Conservation (phyloP, 1,139 yeast species). For the Hemisphaericaspora subhashii region DNA sequence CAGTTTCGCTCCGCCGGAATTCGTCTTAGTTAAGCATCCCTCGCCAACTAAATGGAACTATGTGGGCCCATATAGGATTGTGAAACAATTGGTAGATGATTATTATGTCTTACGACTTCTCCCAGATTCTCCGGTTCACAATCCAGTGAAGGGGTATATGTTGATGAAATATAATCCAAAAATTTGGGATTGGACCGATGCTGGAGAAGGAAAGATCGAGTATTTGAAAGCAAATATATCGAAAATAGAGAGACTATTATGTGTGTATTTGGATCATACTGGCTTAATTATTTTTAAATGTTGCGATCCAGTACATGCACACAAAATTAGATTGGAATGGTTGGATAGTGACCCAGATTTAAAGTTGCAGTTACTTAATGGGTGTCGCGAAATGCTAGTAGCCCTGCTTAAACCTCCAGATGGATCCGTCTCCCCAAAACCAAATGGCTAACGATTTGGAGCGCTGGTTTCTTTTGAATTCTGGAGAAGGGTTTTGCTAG, state of each 20-base stretch:
- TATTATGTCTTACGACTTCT: background rate
- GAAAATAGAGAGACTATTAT: background rate
- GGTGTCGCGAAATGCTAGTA: background rate
- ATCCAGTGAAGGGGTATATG: background rate
- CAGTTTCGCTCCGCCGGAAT: no score
- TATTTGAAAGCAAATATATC: background rate
- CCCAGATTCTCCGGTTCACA: background rate
- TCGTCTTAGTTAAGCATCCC: no score
- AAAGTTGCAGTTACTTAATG: background rate
- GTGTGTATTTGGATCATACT: background rate
- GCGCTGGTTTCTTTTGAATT: no score
- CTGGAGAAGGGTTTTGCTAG: no score
- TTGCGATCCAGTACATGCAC: background rate
- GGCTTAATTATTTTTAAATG: background rate
- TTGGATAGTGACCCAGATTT: background rate
- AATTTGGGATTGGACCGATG: background rate
- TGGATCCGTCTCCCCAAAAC: no score
- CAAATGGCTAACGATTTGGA: no score
- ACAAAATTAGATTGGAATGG: background rate
- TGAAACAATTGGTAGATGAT: background rate
- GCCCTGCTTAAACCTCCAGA: no score
- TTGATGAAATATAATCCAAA: background rate
- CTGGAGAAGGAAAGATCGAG: background rate
- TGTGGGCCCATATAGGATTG: background rate
- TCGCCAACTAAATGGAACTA: background rate